Evolutionary conservation across 2,329 filamentous ascomycete species (phyloP), one percentile per base, ranked within the genome.

Genomic region (Metarhizium rileyi): DNA sequence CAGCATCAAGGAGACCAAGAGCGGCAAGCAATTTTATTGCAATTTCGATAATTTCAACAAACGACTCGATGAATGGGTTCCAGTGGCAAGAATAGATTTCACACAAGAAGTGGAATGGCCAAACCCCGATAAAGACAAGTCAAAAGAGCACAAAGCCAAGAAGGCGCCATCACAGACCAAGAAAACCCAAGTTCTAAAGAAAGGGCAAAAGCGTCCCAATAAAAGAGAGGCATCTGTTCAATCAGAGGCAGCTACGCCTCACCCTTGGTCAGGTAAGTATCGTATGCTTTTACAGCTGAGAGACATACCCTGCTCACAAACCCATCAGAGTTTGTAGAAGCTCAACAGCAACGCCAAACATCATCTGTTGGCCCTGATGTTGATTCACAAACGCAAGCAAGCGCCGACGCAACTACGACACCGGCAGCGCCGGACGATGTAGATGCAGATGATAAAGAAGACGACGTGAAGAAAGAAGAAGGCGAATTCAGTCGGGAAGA

Each of bases 1-100:
- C n/a, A 93, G 89, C 52, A 94, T 97, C 59, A 85, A 87, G 62
- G 87, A 90, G 52, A 86, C 87, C 22, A 94, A 94, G 67, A 91
- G 88, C 61, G 84, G 86, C 16, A 85, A 88, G 36, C 86, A 87
- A 49, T 96, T 91, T 63, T 96, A 96, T 68, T 94, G 95, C 61
- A 95, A 97, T 67, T 97, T 96, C 66, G 89, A 95, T 63, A 94
- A 95, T 62, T 97, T 96, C 79, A 97, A 97, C 71, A 97, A 97
- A 68, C 76, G 75, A 56, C 68, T 80, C 12, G 73, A 79, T 71
- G 93, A 98, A 74, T 98, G 93, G 93, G 84, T 98, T 9, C 77
- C 86, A 2, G 79, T 86, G 27, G 76, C 80, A 33, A 81, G 93
- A 33, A 88, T 98, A 57, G 89, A 97, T 65, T 84, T 98, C 51